Evolutionary conservation across 23 red algal species (phyloP), one percentile per base, ranked within the genome.

Genomic region (Gracilariopsis chorda): DNA sequence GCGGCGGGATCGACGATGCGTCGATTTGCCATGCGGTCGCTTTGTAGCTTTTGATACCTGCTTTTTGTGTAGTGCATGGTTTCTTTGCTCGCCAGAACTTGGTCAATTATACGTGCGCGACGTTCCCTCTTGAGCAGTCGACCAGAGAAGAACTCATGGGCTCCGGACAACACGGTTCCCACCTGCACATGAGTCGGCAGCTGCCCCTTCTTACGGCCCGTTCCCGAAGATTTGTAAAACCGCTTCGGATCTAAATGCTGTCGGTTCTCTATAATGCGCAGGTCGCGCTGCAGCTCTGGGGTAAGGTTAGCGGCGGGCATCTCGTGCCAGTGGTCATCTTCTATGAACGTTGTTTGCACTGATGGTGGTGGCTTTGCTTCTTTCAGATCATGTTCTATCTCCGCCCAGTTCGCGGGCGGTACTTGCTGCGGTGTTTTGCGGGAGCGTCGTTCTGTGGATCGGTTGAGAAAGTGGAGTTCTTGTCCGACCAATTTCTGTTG

Each of bases 211-310:
- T 65, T 87, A 52, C 80, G 64, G 6, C 80, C 82, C 9, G 80
- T 78, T 7, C 91, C 91, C 17, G 82, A 80, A 39, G 79, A 80
- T 55, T 94, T 94, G 80, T 94, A 94, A 68, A 94, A 94, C 0
- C 91, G 91, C 70, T 94, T 94, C 11, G 91, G 91, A 40, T 94
- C 91, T 17, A 94, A 53, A 17, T 85, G 68, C 81, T 74, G 53
- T 29, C 91, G 80, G 48, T 85, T 86, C 20, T 80, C 91, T 45
- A 94, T 43, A 63, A 94, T 51, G 24, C 63, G 61, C 51, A 94
- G 52, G 25, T 94, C 91, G 9, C 77, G 76, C 81, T 86, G 48
- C 25, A 80, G 53, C 39, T 70, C 80, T 2, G 68, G 68, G 7
- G 79, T 94, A 25, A 80, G 64, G 51, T 78, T 44, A 33, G 70